Evolutionary conservation across 1,284 basidiomycete species (phyloP).

Genomic region (Leccinum subrobustum): DNA sequence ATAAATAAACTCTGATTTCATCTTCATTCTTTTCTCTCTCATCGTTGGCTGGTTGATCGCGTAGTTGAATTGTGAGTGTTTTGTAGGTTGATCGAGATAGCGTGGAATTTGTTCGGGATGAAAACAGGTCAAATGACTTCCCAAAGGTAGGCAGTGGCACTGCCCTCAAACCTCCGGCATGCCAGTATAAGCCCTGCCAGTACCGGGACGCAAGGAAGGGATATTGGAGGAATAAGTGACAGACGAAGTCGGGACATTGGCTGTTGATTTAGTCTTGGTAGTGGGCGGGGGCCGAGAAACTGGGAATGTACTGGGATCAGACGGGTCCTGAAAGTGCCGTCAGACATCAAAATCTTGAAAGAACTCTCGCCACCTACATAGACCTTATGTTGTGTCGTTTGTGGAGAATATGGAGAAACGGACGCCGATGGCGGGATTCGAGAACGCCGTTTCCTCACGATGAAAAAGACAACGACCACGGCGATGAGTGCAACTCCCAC

Average conservation of each 20-base stretch:
- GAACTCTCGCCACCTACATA: slow-evolving; percentile 27
- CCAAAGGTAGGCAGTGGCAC: too few species aligned
- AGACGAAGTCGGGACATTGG: neutral
- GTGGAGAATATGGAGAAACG: neutral
- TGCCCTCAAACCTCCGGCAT: too few species aligned
- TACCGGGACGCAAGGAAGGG: neutral
- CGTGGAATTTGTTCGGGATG: too few species aligned
- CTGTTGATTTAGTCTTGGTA: neutral
- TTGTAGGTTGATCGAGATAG: too few species aligned
- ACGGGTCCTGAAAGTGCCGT: slow-evolving; percentile 27
- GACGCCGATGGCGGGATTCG: slow-evolving; percentile 12
- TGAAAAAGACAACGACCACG: slow-evolving; percentile 26
- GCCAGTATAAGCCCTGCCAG: too few species aligned
- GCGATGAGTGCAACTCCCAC: slow-evolving; percentile 31
- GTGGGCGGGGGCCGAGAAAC: slow-evolving; percentile 19
- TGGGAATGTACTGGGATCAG: slow-evolving; percentile 36
- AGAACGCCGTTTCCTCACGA: slow-evolving; percentile 31
- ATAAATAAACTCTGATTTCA: slow-evolving; percentile 13
- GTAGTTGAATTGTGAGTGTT: too few species aligned
- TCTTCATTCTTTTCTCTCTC: neutral
- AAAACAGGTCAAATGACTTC: too few species aligned
- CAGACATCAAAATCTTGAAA: neutral
- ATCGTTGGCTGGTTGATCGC: neutral
- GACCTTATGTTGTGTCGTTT: slow-evolving; percentile 27
- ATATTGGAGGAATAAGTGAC: slow-evolving; percentile 11